Conservation (phyloP, 148 eudicot species). For the Rhododendron williamsianum region DNA sequence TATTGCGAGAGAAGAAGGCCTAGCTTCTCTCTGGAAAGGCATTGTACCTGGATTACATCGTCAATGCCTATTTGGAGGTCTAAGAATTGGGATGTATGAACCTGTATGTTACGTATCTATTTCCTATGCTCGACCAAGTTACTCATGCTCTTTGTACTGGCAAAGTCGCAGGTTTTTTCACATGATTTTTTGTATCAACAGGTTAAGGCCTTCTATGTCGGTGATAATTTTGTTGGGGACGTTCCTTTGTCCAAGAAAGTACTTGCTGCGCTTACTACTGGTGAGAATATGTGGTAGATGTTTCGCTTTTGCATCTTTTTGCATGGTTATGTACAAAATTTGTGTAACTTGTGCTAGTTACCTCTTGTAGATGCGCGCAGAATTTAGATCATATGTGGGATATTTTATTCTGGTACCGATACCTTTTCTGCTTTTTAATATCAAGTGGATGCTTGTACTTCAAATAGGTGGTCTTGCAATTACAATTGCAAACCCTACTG, state of each 20-base stretch:
- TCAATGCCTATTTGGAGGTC: conserved; percentile 88
- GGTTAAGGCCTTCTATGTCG: conserved; percentile 80
- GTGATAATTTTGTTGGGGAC: conserved; percentile 87
- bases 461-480: conserved; percentile 78
- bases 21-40: conserved; percentile 90
- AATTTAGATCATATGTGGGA: background rate
- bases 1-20: conserved; percentile 89
- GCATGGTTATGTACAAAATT: background rate
- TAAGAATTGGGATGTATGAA: conserved; percentile 91
- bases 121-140: background rate
- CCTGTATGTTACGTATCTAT: conserved; percentile 54
- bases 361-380: background rate
- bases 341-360: background rate
- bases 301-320: background rate
- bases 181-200: conserved; percentile 22
- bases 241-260: conserved; percentile 83
- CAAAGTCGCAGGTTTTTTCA: background rate
- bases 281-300: conserved; percentile 29
- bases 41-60: conserved; percentile 95
- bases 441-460: background rate
- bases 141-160: background rate
- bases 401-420: background rate
- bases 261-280: conserved; percentile 93
- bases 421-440: conserved; percentile 3
- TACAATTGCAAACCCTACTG: conserved; percentile 85